Evolutionary conservation across 1,284 basidiomycete species (phyloP).

Genomic region (Ceratobasidium sp.): DNA sequence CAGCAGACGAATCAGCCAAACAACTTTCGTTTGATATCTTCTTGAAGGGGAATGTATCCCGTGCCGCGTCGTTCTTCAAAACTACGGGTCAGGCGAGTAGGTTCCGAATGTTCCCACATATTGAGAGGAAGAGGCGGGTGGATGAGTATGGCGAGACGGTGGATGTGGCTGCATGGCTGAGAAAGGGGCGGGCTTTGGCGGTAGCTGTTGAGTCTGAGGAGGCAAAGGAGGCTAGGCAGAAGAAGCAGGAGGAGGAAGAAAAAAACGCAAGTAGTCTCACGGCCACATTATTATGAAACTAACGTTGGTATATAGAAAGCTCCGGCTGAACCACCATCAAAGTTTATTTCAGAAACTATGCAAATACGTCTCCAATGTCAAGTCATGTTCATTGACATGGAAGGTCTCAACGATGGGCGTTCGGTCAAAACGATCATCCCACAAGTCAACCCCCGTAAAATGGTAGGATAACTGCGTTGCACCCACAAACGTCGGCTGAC

Average conservation of each 20-base stretch:
- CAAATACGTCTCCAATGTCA: slow-evolving; percentile 85
- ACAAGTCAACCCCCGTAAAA: slow-evolving; percentile 94
- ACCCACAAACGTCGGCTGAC: neutral
- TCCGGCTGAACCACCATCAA: slow-evolving; percentile 87
- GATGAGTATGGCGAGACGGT: slow-evolving; percentile 97
- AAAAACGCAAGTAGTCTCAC: slow-evolving; percentile 64
- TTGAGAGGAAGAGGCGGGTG: slow-evolving; percentile 90
- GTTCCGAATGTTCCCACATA: slow-evolving; percentile 97
- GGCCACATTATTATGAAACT: neutral
- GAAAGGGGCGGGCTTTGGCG: slow-evolving; percentile 88
- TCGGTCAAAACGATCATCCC: slow-evolving; percentile 97
- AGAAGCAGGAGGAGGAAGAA: slow-evolving; percentile 80
- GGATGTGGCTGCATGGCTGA: slow-evolving; percentile 93
- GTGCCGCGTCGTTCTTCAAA: slow-evolving; percentile 82
- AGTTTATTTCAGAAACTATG: slow-evolving; percentile 82
- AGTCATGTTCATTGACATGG: slow-evolving; percentile 92
- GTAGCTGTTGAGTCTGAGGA: slow-evolving; percentile 83
- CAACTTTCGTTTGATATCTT: slow-evolving; percentile 94
- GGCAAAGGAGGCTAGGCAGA: slow-evolving; percentile 75
- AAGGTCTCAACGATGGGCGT: slow-evolving; percentile 94
- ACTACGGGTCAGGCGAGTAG: slow-evolving; percentile 70
- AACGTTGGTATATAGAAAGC: slow-evolving; percentile 62
- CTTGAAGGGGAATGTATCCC: slow-evolving; percentile 91
- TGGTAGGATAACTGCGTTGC: slow-evolving; percentile 63
- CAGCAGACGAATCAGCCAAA: slow-evolving; percentile 61